Percentiles rank a stretch among this genome's conserved stretches.
Conservation (phyloP, 345 rosid genomes). For the Excoecaria cochinchinensis region DNA sequence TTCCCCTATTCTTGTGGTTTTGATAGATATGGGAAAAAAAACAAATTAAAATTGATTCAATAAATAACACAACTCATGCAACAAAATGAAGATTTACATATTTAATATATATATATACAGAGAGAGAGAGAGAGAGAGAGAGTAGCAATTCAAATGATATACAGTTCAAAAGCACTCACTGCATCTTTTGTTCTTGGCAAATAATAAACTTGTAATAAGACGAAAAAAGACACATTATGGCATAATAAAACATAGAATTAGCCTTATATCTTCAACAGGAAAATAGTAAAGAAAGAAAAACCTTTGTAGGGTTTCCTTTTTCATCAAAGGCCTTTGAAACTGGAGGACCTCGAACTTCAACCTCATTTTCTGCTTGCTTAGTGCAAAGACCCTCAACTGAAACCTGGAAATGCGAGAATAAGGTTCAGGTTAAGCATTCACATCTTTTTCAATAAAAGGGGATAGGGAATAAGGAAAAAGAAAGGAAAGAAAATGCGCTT, state of each 20-base stretch:
- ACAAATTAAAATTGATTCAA: background rate
- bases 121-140: background rate
- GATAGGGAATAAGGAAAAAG: background rate
- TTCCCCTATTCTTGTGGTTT: background rate
- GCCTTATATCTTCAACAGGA: conserved; percentile 14
- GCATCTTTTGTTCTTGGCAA: background rate
- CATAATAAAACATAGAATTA: conserved; percentile 11
- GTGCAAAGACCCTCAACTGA: conserved; percentile 54
- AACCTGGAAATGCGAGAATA: conserved; percentile 48
- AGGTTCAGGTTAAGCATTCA: conserved; percentile 12
- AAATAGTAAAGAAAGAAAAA: conserved; percentile 32
- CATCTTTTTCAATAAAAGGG: background rate
- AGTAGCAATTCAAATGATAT: background rate
- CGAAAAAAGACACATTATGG: background rate
- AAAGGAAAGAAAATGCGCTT: background rate
- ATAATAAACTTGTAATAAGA: background rate
- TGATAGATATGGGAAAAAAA: background rate
- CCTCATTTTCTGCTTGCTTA: conserved; percentile 74
- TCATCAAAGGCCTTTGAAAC: conserved; percentile 83
- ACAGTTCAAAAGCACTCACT: background rate
- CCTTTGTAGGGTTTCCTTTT: conserved; percentile 93
- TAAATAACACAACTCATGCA: background rate
- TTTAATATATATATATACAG: background rate
- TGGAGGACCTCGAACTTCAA: conserved; percentile 96
- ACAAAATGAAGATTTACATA: background rate